Evolutionary conservation across 306 rosid species (phyloP), one percentile per base, ranked within the genome.

Genomic region (Castanospermum australe): DNA sequence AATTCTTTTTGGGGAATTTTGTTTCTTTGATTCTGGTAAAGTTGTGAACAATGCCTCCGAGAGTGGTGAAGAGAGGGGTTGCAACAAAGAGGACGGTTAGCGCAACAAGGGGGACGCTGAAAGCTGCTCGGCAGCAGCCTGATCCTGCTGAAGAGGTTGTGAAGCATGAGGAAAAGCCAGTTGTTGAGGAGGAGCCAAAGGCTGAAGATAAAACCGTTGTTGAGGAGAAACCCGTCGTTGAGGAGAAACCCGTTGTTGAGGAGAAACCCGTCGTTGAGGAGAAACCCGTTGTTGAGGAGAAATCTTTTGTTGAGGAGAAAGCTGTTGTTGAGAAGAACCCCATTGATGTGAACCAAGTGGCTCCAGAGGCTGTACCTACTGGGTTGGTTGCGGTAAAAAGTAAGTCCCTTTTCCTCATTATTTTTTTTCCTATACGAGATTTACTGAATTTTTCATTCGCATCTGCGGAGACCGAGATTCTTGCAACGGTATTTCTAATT

Each of bases 381-480:
- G 88, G 65, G 9, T 68, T 48, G 41, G 83, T 28, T 85, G 18
- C 28, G 44, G 72, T 79, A 56, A 88, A 78, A 84, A 89, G 99
- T 93, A 85, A 90, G 92, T 80, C 17, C 3, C 8, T 13, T 52
- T 73, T 36, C 20, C 30, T 55, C n/a, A n/a, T 11, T 44, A 9
- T 18, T 0, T 0, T 21, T 0, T 14, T n/a, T 52, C 1, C 1
- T 44, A 8, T 15, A 1, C 30, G 14, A 3, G 7, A 10, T 2
- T 22, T 10, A 8, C 45, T 66, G 55, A 20, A 35, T 33, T n/a
- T 59, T 62, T 75, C 13, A 0, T 75, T 28, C 45, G 54, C 63
- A 51, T 74, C 25, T 20, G 39, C 44, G 25, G 14, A 20, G 30
- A 33, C 13, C 55, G 35, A 54, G 47, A 9, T 73, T n/a, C n/a